Evolutionary conservation across 768 basidiomycete genomes (phyloP).

Genomic region (Termitomyces sp.): DNA sequence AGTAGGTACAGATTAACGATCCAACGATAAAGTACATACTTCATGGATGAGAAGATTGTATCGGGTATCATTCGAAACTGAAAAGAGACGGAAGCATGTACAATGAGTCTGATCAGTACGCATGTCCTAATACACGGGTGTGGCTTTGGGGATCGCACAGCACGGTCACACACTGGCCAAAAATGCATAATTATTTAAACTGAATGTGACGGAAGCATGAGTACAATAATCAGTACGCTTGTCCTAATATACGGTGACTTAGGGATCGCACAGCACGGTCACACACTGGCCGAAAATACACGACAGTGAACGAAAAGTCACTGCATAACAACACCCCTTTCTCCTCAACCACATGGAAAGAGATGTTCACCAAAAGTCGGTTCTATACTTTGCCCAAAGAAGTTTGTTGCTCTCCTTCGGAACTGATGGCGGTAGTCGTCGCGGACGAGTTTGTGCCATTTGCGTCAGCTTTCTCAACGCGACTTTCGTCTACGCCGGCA

Average conservation of each 20-base stretch:
- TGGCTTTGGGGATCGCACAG: neutral
- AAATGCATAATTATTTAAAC: no score
- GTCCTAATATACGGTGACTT: neutral
- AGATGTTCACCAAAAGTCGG: neutral
- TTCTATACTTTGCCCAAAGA: neutral
- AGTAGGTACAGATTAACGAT: no score
- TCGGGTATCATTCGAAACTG: neutral
- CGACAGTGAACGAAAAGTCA: neutral
- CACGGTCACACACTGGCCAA: neutral
- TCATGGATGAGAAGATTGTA: neutral
- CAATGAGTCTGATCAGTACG: neutral
- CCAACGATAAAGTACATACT: neutral
- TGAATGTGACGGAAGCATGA: no score
- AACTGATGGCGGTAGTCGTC: neutral
- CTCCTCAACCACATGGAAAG: neutral
- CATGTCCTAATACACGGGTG: neutral
- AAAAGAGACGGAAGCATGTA: neutral
- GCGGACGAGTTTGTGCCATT: neutral
- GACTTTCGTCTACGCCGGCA: neutral
- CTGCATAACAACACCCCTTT: neutral
- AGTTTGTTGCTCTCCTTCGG: neutral
- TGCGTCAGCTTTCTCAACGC: conserved; percentile 1
- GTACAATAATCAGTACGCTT: neutral
- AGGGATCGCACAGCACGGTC: neutral
- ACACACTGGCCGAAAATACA: neutral